Percentiles rank a stretch among this genome's conserved stretches.
Conservation (phyloP, 805 yeast genomes). For the Saturnispora diversa region DNA sequence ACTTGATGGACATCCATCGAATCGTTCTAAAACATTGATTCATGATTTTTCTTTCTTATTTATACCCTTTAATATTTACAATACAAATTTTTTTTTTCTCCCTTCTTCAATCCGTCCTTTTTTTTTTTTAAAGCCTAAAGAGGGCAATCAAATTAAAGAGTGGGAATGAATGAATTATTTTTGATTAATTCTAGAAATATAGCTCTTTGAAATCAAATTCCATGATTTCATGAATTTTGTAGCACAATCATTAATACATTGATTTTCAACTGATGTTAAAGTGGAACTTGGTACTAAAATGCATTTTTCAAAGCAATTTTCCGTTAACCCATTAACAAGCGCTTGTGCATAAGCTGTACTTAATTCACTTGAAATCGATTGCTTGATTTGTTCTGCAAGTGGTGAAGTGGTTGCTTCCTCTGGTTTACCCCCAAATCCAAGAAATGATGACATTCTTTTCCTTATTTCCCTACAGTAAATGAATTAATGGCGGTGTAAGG, state of each 20-base stretch:
- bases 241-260: slow-evolving; percentile 70
- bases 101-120: too few species aligned
- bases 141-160: too few species aligned
- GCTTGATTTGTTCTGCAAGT: slow-evolving; percentile 55
- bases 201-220: slow-evolving; percentile 74
- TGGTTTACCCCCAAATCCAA: slow-evolving; percentile 25
- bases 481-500: not conserved
- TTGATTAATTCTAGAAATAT: slow-evolving; percentile 60
- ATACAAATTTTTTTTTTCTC: too few species aligned
- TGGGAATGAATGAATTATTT: too few species aligned
- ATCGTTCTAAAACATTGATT: too few species aligned
- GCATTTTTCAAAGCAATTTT: slow-evolving; percentile 81
- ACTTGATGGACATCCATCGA: too few species aligned
- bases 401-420: slow-evolving; percentile 15
- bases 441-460: slow-evolving; percentile 25
- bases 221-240: slow-evolving; percentile 87
- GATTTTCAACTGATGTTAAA: slow-evolving; percentile 40
- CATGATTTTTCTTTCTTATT: too few species aligned
- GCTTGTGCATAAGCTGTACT: slow-evolving; percentile 91
- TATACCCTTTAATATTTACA: too few species aligned
- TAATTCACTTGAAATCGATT: slow-evolving; percentile 69
- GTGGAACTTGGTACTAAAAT: slow-evolving; percentile 48
- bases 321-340: slow-evolving; percentile 74
- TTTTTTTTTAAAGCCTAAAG: too few species aligned
- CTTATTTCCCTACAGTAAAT: not conserved